phyloP scores from a whole-genome alignment of 2,329 filamentous ascomycete species.

The Xylariaceae sp. region DNA sequence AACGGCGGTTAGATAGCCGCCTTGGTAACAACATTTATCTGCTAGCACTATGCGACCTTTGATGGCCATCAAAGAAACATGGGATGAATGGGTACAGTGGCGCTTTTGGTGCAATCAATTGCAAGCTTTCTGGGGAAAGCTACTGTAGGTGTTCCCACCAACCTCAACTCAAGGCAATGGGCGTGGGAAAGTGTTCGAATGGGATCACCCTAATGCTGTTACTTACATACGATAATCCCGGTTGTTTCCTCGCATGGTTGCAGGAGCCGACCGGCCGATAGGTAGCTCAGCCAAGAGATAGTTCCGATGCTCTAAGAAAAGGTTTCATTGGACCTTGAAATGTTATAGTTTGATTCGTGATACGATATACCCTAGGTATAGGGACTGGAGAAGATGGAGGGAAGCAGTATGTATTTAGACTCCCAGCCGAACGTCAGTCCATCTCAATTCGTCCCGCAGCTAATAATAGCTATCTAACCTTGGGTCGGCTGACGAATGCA shows the following conservation, averaged over 20 bases:
- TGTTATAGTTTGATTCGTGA: neutral
- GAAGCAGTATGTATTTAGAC: neutral
- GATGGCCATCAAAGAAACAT: too few relatives aligned
- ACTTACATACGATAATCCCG: conserved; percentile 30
- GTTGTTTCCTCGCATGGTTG: conserved; percentile 18
- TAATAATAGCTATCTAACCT: neutral
- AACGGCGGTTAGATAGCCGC: conserved; percentile 2
- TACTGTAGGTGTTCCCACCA: conserved; percentile 21
- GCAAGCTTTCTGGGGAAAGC: conserved; percentile 15
- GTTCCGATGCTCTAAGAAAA: neutral
- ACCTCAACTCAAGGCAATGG: neutral
- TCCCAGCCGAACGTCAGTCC: conserved; percentile 8
- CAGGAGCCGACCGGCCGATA: neutral
- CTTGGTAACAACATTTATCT: conserved; percentile 7
- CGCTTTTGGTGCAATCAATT: conserved; percentile 20
- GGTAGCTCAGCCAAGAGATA: neutral
- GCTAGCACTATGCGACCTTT: too few relatives aligned
- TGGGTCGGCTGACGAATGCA: conserved; percentile 10
- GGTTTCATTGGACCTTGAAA: conserved; percentile 8
- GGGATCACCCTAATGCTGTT: neutral
- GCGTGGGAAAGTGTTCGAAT: conserved; percentile 1
- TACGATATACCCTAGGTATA: neutral
- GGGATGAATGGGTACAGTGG: conserved; percentile 9
- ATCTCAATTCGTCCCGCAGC: neutral
- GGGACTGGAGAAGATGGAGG: neutral